Conservation (phyloP, 306 rosid genomes). For the Corylus americana region DNA sequence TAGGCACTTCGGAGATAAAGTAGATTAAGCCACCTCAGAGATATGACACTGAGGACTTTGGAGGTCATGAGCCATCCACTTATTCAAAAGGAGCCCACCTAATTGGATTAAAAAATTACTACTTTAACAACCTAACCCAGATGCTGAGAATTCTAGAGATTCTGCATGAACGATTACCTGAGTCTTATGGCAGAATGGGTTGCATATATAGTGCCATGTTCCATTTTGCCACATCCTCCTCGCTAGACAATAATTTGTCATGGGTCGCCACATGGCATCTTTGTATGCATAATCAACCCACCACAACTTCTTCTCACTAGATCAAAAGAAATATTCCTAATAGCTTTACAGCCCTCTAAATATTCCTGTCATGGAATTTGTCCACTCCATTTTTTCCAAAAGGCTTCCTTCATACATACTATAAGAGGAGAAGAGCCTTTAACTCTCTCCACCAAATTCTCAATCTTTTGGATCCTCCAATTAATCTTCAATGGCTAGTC, state of each 20-base stretch:
- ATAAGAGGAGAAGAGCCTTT: conserved; percentile 45
- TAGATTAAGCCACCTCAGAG: too few relatives aligned
- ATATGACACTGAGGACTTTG: too few relatives aligned
- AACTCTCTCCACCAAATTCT: conserved; percentile 41
- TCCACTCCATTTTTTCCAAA: conserved; percentile 43
- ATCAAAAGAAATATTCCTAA: conserved; percentile 56
- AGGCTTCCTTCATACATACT: conserved; percentile 50
- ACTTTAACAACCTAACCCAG: too few relatives aligned
- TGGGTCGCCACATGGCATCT: conserved; percentile 33
- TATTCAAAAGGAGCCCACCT: too few relatives aligned
- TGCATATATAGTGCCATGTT: conserved; percentile 17
- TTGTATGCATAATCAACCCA: conserved; percentile 38
- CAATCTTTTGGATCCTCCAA: neutral
- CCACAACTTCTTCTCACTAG: conserved; percentile 29
- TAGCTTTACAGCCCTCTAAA: conserved; percentile 67
- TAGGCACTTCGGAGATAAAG: too few relatives aligned
- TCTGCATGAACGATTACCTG: conserved; percentile 30
- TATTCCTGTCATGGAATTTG: conserved; percentile 63
- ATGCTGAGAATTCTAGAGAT: conserved; percentile 14
- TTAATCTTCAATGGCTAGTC: conserved; percentile 34
- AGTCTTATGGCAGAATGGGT: conserved; percentile 25
- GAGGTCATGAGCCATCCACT: too few relatives aligned
- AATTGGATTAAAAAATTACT: too few relatives aligned
- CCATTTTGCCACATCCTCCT: conserved; percentile 37
- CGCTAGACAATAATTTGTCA: conserved; percentile 32